Conservation (phyloP, 805 yeast genomes). For the Nakazawaea pomicola region DNA sequence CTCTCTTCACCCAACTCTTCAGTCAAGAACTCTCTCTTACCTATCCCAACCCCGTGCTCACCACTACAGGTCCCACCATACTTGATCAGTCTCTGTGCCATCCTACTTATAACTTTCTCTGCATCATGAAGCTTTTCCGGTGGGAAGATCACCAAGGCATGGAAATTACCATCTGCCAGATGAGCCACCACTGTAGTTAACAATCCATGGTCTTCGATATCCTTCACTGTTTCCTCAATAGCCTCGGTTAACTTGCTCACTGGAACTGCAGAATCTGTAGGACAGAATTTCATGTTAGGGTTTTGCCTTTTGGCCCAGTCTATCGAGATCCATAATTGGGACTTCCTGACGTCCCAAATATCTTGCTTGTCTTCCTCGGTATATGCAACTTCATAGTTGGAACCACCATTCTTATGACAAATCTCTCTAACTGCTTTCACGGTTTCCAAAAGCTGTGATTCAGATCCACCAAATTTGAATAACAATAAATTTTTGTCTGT, state of each 20-base stretch:
- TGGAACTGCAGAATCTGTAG: slow-evolving; percentile 84
- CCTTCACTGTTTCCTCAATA: slow-evolving; percentile 56
- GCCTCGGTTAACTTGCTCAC: slow-evolving; percentile 61
- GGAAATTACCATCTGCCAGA: slow-evolving; percentile 83
- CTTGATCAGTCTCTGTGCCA: slow-evolving; percentile 61
- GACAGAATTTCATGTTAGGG: slow-evolving; percentile 48
- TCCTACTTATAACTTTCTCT: slow-evolving; percentile 45
- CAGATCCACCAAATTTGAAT: slow-evolving; percentile 57
- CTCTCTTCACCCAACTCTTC: slow-evolving; percentile 66
- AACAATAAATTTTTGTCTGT: slow-evolving; percentile 35
- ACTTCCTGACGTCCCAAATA: slow-evolving; percentile 73
- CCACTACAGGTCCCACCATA: slow-evolving; percentile 85
- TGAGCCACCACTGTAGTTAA: slow-evolving; percentile 67
- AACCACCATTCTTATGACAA: slow-evolving; percentile 48
- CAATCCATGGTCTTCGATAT: slow-evolving; percentile 47
- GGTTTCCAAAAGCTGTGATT: slow-evolving; percentile 33
- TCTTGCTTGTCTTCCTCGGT: slow-evolving; percentile 58
- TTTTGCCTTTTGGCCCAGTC: slow-evolving; percentile 55
- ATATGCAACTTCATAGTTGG: slow-evolving; percentile 58
- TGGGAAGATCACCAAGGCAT: slow-evolving; percentile 57
- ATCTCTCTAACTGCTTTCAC: slow-evolving; percentile 43
- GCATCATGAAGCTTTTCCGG: slow-evolving; percentile 44
- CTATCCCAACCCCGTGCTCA: slow-evolving; percentile 83
- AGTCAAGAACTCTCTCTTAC: slow-evolving; percentile 58
- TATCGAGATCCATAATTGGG: slow-evolving; percentile 58